phyloP scores from a whole-genome alignment of 805 yeast species.

The Saturnispora dispora region DNA sequence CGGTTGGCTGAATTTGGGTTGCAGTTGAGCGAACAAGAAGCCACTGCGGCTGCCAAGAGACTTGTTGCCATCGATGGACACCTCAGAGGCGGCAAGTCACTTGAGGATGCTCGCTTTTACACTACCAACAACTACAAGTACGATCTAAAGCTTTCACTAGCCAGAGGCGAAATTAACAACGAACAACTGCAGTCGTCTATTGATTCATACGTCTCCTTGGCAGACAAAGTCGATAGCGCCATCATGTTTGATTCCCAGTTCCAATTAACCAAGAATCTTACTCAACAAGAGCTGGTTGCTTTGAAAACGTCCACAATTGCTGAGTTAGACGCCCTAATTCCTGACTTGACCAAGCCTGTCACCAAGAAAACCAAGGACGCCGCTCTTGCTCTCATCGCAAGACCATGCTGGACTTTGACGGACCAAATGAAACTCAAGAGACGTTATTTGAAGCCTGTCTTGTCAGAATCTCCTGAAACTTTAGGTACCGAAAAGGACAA shows the following conservation, averaged over 20 bases:
- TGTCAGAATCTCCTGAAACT: conserved; percentile 39
- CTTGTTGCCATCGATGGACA: conserved; percentile 45
- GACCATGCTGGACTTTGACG: conserved; percentile 28
- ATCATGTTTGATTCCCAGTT: conserved; percentile 40
- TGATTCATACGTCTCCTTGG: conserved; percentile 30
- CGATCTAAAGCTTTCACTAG: conserved; percentile 34
- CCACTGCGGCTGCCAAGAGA: conserved; percentile 39
- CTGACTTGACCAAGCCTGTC: conserved; percentile 20
- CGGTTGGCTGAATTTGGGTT: conserved; percentile 23
- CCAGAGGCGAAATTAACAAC: conserved; percentile 29
- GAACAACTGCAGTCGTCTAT: conserved; percentile 20
- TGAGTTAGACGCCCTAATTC: conserved; percentile 15
- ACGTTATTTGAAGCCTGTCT: conserved; percentile 45
- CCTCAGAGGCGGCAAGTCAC: conserved; percentile 48
- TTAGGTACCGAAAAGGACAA: conserved; percentile 32
- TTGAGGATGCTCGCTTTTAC: conserved; percentile 49
- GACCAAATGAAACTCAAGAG: conserved; percentile 35
- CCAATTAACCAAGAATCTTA: conserved; percentile 32
- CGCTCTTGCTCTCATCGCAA: conserved; percentile 36
- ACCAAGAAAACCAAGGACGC: conserved; percentile 32
- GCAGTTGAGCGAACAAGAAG: conserved; percentile 23
- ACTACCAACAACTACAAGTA: conserved; percentile 44
- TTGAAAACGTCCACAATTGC: conserved; percentile 17
- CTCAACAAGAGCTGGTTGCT: conserved; percentile 27
- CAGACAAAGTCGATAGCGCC: conserved; percentile 32